phyloP scores from a whole-genome alignment of 768 basidiomycete genomes.

The Lactarius indigo region DNA sequence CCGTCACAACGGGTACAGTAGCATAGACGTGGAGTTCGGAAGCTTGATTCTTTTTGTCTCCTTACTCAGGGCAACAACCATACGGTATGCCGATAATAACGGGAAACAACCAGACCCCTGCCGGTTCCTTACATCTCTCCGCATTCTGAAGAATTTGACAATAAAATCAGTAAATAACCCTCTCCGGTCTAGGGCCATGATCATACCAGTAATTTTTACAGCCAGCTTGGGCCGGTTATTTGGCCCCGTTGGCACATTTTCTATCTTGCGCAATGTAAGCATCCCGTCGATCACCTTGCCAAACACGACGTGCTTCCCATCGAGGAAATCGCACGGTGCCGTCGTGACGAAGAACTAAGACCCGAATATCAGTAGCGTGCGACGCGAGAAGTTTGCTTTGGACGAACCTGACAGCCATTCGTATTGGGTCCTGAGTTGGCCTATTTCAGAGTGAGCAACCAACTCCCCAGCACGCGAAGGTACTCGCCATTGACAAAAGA shows the following conservation, averaged over 20 bases:
- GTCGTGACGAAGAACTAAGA: conserved; percentile 94
- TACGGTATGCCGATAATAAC: neutral
- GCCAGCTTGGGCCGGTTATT: conserved; percentile 88
- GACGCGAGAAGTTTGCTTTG: neutral
- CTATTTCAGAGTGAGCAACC: conserved; percentile 37
- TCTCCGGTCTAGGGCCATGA: neutral
- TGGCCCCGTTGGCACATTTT: conserved; percentile 88
- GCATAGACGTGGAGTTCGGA: neutral
- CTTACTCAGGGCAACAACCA: neutral
- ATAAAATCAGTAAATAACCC: neutral
- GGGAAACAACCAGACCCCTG: neutral
- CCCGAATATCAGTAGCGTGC: neutral
- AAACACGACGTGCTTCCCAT: conserved; percentile 93
- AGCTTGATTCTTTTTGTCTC: neutral
- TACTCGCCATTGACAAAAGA: conserved; percentile 82
- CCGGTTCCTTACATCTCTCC: conserved; percentile 37
- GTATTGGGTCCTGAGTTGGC: conserved; percentile 94
- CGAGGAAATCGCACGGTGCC: conserved; percentile 91
- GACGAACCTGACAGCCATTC: conserved; percentile 82
- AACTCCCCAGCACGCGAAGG: neutral
- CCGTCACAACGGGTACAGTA: neutral
- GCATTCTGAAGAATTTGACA: conserved; percentile 33
- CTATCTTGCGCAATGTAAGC: conserved; percentile 93
- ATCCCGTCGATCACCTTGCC: conserved; percentile 89
- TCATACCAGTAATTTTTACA: conserved; percentile 82